Evolutionary conservation across 148 eudicot species (phyloP), one percentile per base, ranked within the genome.

Genomic region (Vaccinium corymbosum): DNA sequence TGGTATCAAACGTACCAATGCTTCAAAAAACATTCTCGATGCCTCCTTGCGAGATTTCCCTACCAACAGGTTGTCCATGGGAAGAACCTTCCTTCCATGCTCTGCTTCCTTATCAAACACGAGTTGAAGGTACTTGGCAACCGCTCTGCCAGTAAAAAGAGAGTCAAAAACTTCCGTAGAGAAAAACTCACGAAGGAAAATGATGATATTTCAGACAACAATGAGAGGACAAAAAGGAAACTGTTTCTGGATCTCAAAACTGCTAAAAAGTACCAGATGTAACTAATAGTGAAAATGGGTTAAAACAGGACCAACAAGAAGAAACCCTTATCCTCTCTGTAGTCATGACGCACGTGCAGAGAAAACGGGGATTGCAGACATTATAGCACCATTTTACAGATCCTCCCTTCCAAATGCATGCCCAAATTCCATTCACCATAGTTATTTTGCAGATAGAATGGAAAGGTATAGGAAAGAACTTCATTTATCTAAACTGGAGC

Each of bases 31-130:
- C 99, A 97, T 93, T 87, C 99, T 91, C 19, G 99, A 94, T 19
- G 99, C 99, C 88, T 97, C 99, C 90, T 97, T 97, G 20, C 99
- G 95, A 53, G 97, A 86, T 92, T 97, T 97, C 32, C 96, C 93
- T 78, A 83, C 88, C 74, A 97, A 89, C 38, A 97, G 90, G 84
- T 86, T 91, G 88, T 91, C 95, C 91, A 97, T 85, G 15, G 92
- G 88, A 85, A 94, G 87, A 78, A 85, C 89, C 87, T 85, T 91
- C 85, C 89, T 94, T 51, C 91, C 90, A 49, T 87, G 88, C 51
- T 87, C 90, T 80, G 90, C 86, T 88, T 95, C 98, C 84, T 94
- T 95, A 14, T 90, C 89, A 90, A 97, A 97, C 89, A 92, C 76
- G 76, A 79, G 84, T 87, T 97, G 95, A 71, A 95, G 98, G 89